Evolutionary conservation across 805 yeast genomes (phyloP), one percentile per base, ranked within the genome.

Genomic region (Ogataea paradorogensis): DNA sequence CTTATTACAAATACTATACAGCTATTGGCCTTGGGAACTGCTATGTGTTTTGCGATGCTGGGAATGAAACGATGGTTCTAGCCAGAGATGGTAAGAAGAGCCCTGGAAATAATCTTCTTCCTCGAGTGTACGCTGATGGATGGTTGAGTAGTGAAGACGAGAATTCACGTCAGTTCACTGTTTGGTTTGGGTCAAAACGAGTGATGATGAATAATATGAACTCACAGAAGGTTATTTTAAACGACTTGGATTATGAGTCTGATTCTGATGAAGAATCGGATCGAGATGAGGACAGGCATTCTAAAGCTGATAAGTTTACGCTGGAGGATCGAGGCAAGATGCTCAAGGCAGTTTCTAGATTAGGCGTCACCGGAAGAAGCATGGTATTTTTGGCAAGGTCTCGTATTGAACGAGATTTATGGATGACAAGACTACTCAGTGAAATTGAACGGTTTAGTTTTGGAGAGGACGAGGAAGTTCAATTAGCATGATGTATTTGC

Each of bases 131-230:
- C 55, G 63, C 73, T 1, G 95, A 89, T 61, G 96, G 96, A 0
- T 84, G 95, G 88, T 74, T 71, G 47, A 82, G 95, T 2, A 68
- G 78, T 7, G 98, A 91, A 52, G 84, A 81, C 33, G 93, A 86
- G 48, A 51, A 70, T n/a, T 63, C 76, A 20, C 67, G 95, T 35
- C 79, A 93, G 47, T 89, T 91, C 53, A 85, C 93, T 0, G 51
- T 91, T 2, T 89, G 96, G 96, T 77, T 81, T 61, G 91, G 89
- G 0, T 71, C 72, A 6, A 84, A 81, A 49, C 63, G 81, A 40
- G 61, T 69, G 3, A 62, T 77, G 42, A 54, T 55, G 27, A 47
- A 46, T 22, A 70, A 43, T 34, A 30, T 38, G 11, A 45, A 41
- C 30, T 40, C 36, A 11, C 31, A 41, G 16, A 33, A 15, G 15